Conservation (phyloP, 495 filamentous ascomycete species). For the Niebla homalea region DNA sequence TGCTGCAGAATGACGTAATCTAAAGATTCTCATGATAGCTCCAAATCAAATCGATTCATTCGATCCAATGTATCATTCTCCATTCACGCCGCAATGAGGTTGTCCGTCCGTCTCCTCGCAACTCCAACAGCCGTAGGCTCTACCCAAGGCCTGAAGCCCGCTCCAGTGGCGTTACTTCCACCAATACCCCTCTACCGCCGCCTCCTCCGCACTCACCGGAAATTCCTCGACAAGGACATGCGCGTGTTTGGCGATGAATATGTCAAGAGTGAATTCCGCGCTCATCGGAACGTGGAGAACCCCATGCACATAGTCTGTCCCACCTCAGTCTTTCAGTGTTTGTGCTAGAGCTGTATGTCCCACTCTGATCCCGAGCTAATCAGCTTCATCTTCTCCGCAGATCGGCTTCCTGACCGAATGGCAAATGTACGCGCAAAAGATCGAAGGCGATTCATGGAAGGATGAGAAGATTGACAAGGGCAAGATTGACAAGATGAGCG, state of each 20-base stretch:
- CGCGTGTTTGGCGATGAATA: conserved; percentile 80
- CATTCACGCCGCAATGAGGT: conserved; percentile 19
- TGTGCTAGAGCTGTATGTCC: background rate
- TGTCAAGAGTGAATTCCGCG: conserved; percentile 79
- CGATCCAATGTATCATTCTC: too few species aligned
- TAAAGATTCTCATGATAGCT: background rate
- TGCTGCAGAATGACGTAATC: conserved; percentile 6
- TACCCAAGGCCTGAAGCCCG: conserved; percentile 39
- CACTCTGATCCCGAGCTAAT: background rate
- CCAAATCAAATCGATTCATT: too few species aligned
- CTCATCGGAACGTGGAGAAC: conserved; percentile 71
- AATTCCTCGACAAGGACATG: conserved; percentile 57
- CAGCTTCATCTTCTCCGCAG: conserved; percentile 27
- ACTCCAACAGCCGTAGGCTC: conserved; percentile 33
- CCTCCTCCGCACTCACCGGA: conserved; percentile 73
- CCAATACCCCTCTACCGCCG: conserved; percentile 85
- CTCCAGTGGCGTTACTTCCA: conserved; percentile 66
- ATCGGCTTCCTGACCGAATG: conserved; percentile 93
- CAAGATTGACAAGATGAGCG: conserved; percentile 69
- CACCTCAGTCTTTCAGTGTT: background rate
- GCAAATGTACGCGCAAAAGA: conserved; percentile 82
- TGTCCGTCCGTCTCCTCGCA: conserved; percentile 29
- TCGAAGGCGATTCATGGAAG: conserved; percentile 75
- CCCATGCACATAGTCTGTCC: conserved; percentile 72
- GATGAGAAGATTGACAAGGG: conserved; percentile 46